Percentiles rank a stretch among this genome's conserved stretches.
Evolutionary conservation across 2,329 filamentous ascomycete species (phyloP).

Genomic region (Phyllachora maydis): DNA sequence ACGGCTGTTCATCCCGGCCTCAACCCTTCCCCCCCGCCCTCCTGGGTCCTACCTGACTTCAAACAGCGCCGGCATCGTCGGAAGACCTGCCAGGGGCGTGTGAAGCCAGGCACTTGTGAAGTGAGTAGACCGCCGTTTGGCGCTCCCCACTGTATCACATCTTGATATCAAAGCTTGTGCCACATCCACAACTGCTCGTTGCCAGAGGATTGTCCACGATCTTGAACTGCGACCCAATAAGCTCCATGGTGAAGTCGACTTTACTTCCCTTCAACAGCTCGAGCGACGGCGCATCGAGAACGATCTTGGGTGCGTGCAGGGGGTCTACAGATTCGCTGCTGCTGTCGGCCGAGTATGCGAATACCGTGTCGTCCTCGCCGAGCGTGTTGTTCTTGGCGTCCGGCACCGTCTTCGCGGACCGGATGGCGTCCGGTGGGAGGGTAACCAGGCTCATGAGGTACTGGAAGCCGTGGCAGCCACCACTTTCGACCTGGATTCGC

Average conservation of each 20-base stretch:
- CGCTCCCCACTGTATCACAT: no score
- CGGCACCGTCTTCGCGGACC: no score
- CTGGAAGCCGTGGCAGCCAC: constrained; percentile 95
- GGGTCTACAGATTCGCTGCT: constrained; percentile 10
- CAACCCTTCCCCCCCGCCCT: no score
- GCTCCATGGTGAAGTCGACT: constrained; percentile 87
- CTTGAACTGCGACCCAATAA: constrained; percentile 82
- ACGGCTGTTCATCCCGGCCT: no score
- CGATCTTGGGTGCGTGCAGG: constrained; percentile 46
- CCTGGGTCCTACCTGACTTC: no score
- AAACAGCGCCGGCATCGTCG: no score
- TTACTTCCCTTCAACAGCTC: constrained; percentile 85
- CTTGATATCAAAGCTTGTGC: constrained; percentile 92
- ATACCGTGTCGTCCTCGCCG: constrained; percentile 70
- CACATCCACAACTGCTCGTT: constrained; percentile 89
- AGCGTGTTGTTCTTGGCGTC: constrained; percentile 11
- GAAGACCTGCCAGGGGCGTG: no score
- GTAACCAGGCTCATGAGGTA: constrained; percentile 80
- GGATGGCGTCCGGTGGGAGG: constrained; percentile 27
- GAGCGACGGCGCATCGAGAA: constrained; percentile 73
- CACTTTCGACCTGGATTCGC: constrained; percentile 81
- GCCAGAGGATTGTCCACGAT: constrained; percentile 84
- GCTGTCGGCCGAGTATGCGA: constrained; percentile 42
- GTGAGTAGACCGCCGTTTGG: no score
- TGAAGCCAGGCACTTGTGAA: no score